Percentiles rank a stretch among this genome's conserved stretches.
phyloP scores from a whole-genome alignment of 192 early-diverging fungal genomes.

The Piromyces finnis region DNA sequence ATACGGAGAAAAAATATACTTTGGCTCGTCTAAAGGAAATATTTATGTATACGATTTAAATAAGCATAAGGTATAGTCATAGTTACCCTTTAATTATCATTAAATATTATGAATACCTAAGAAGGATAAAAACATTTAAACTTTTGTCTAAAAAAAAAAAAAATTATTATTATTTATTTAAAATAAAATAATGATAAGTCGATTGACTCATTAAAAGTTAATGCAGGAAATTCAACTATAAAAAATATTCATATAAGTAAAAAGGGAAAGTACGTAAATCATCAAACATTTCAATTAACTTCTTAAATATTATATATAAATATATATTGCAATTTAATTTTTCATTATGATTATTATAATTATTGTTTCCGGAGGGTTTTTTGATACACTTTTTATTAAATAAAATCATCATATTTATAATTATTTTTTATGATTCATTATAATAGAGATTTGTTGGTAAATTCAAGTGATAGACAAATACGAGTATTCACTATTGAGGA shows the following conservation, averaged over 20 bases:
- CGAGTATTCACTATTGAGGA: conserved; percentile 37
- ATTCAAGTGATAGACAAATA: conserved; percentile 60
- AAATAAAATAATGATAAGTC: neutral
- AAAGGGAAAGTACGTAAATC: conserved; percentile 44
- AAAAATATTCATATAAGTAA: conserved; percentile 42
- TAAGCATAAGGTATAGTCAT: conserved; percentile 17
- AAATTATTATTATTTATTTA: too few species aligned
- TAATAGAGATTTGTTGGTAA: conserved; percentile 54
- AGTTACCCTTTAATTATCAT: too few species aligned
- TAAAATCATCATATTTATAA: too few species aligned
- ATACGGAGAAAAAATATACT: conserved; percentile 32
- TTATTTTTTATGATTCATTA: conserved; percentile 9
- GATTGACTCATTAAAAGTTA: conserved; percentile 2
- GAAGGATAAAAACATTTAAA: too few species aligned
- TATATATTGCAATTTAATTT: neutral
- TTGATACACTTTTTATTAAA: too few species aligned
- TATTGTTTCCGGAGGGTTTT: too few species aligned
- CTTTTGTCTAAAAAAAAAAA: too few species aligned
- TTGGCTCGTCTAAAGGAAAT: conserved; percentile 49
- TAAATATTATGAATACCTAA: too few species aligned
- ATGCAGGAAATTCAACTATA: conserved; percentile 21
- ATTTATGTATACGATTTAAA: conserved; percentile 37
- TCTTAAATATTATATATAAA: neutral
- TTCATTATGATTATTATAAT: too few species aligned
- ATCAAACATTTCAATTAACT: neutral